These are phyloP conservation scores for Carallia pectinifolia DNA, from an alignment of 345 rosid species.

Conservation along the genomic window DNA sequence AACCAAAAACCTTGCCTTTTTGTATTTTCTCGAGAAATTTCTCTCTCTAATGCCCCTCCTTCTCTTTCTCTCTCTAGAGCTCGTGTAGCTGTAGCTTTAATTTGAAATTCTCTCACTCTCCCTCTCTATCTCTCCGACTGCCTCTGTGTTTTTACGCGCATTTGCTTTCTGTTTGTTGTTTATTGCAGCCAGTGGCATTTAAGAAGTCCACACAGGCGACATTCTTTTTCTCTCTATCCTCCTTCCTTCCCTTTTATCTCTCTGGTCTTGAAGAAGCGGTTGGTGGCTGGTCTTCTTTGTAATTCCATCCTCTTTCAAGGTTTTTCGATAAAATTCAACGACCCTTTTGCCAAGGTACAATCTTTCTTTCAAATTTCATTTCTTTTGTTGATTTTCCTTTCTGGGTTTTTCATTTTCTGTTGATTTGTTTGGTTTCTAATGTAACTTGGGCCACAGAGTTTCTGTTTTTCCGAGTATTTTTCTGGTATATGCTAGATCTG, in stretches of 20 bases:
- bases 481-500: conserved; percentile 24
- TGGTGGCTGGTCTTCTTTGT: too few relatives aligned
- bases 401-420: neutral
- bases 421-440: neutral
- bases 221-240: neutral
- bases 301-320: neutral
- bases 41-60: conserved; percentile 21
- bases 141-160: conserved; percentile 13
- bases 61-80: neutral
- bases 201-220: neutral
- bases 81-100: conserved; percentile 10
- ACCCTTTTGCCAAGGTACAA: conserved; percentile 2
- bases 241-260: too few relatives aligned
- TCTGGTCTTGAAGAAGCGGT: too few relatives aligned
- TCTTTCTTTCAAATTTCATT: neutral
- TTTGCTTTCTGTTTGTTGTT: neutral
- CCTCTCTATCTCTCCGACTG: neutral
- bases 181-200: neutral
- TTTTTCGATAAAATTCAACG: neutral
- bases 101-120: conserved; percentile 4
- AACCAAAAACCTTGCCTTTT: conserved; percentile 21
- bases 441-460: conserved; percentile 1
- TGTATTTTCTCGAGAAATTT: conserved; percentile 58
- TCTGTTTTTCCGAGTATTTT: neutral
- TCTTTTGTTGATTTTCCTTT: neutral